Conservation (phyloP, 2,329 filamentous ascomycete species). For the Phialophora verrucosa region DNA sequence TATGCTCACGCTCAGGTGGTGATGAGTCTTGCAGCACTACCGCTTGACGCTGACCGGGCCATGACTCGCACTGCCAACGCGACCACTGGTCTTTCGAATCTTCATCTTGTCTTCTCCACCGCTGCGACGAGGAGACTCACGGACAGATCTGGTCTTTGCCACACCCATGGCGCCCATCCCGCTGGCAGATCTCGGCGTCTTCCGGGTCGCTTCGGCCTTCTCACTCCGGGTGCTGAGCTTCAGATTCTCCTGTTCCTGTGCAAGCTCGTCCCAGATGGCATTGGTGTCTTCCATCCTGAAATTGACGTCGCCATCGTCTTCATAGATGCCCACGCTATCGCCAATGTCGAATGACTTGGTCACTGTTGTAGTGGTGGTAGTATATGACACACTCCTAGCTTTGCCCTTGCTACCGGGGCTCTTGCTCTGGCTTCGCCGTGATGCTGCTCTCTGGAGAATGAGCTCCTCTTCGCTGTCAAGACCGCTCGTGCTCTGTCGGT, state of each 20-base stretch:
- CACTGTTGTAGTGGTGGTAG: conserved; percentile 39
- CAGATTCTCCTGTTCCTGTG: conserved; percentile 39
- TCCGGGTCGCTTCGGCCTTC: conserved; percentile 26
- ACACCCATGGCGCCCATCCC: conserved; percentile 38
- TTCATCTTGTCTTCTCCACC: conserved; percentile 40
- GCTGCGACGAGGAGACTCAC: conserved; percentile 38
- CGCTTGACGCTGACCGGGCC: conserved; percentile 33
- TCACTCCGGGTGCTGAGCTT: conserved; percentile 35
- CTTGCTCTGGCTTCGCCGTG: conserved; percentile 51
- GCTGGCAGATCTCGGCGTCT: conserved; percentile 35
- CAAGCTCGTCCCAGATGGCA: conserved; percentile 39
- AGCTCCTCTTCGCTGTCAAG: conserved; percentile 81
- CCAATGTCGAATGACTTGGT: conserved; percentile 37
- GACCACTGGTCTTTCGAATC: conserved; percentile 55
- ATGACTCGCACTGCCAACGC: conserved; percentile 49
- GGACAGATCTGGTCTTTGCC: conserved; percentile 36
- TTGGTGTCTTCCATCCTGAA: conserved; percentile 36
- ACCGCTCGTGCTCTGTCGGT: conserved; percentile 64
- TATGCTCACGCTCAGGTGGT: conserved; percentile 10
- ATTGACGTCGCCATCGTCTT: conserved; percentile 37
- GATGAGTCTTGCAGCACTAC: conserved; percentile 21
- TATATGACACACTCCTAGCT: conserved; percentile 41
- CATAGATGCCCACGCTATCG: conserved; percentile 39
- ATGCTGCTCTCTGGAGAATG: conserved; percentile 74
- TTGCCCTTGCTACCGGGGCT: conserved; percentile 40